phyloP scores from a whole-genome alignment of 805 yeast species.

The Saccharomycopsis lassenensis region DNA sequence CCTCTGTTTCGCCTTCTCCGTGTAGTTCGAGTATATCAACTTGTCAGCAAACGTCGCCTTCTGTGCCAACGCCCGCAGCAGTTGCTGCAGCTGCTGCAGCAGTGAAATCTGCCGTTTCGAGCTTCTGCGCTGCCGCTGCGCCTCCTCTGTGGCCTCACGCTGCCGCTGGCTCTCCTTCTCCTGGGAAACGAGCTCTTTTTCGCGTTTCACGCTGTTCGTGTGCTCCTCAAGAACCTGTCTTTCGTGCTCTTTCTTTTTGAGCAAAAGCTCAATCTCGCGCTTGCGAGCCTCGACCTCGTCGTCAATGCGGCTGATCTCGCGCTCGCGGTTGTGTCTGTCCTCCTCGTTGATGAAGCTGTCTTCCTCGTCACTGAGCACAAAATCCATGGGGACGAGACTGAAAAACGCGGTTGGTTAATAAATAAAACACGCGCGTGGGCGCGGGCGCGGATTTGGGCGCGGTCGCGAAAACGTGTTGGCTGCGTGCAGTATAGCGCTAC shows the following conservation, averaged over 20 bases:
- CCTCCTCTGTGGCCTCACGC: neutral
- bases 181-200: constrained; percentile 1
- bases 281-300: constrained; percentile 8
- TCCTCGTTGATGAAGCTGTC: constrained; percentile 14
- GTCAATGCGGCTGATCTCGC: constrained; percentile 13
- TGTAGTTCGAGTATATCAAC: constrained; percentile 1
- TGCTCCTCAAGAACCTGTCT: constrained; percentile 2
- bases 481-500: no score
- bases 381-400: no score
- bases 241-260: constrained; percentile 7
- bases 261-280: constrained; percentile 14
- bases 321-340: constrained; percentile 10
- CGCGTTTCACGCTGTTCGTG: neutral
- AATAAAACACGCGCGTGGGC: no score
- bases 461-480: no score
- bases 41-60: constrained; percentile 11
- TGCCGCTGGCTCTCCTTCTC: neutral
- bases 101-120: no score
- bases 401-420: no score
- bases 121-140: constrained; percentile 1
- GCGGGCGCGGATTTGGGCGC: no score
- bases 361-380: no score
- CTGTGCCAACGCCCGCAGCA: no score
- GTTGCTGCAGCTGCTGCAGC: no score
- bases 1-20: constrained; percentile 4